These are phyloP conservation scores for Zoysia matrella DNA, from an alignment of 202 grass and related monocot genomes.

Conservation along the genomic window DNA sequence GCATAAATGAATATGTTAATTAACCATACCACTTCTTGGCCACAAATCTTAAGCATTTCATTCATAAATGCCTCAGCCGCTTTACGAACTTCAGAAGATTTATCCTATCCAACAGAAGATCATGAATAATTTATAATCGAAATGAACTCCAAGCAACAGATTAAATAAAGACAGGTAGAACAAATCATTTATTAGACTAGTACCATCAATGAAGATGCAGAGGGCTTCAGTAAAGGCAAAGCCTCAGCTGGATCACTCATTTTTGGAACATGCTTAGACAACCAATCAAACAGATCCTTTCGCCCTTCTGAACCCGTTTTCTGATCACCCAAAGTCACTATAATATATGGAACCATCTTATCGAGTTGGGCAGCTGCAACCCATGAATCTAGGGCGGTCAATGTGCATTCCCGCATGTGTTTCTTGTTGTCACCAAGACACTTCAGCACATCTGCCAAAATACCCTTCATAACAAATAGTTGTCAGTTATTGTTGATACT, in stretches of 20 bases:
- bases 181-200: constrained; percentile 23
- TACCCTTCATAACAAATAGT: constrained; percentile 65
- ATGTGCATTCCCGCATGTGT: constrained; percentile 94
- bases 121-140: constrained; percentile 25
- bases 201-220: constrained; percentile 91
- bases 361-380: constrained; percentile 88
- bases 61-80: constrained; percentile 89
- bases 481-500: constrained; percentile 3
- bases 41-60: constrained; percentile 86
- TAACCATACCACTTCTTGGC: constrained; percentile 84
- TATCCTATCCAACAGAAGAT: constrained; percentile 69
- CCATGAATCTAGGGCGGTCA: constrained; percentile 88
- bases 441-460: constrained; percentile 89
- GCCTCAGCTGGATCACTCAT: constrained; percentile 81
- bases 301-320: constrained; percentile 91
- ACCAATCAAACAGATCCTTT: constrained; percentile 99
- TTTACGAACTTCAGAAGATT: constrained; percentile 99
- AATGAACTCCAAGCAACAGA: constrained; percentile 18
- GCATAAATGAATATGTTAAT: not conserved
- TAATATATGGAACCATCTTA: constrained; percentile 98
- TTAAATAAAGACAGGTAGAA: constrained; percentile 18
- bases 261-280: constrained; percentile 85
- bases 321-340: constrained; percentile 75
- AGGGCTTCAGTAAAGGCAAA: constrained; percentile 84
- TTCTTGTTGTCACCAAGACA: constrained; percentile 99